Evolutionary conservation across 768 basidiomycete species (phyloP).

Genomic region (Calocybe gangraenosa): DNA sequence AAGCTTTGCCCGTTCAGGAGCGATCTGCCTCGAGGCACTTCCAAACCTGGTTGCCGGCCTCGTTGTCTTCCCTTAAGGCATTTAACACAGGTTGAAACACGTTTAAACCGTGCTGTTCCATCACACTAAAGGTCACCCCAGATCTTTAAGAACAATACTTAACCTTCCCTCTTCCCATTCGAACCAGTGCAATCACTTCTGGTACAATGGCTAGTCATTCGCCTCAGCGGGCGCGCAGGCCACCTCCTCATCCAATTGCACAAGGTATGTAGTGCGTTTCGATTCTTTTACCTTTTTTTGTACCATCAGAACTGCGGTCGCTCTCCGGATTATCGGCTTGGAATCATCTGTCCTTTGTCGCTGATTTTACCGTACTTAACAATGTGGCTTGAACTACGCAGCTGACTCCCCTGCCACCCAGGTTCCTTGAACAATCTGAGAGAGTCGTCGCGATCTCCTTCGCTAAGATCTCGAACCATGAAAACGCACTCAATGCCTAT

Average conservation of each 20-base stretch:
- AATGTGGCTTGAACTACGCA: constrained; percentile 5
- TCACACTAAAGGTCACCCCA: constrained; percentile 27
- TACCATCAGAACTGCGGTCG: constrained; percentile 10
- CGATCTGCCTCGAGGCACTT: constrained; percentile 35
- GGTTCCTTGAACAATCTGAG: constrained; percentile 39
- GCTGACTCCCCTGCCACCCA: constrained; percentile 27
- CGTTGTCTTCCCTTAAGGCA: constrained; percentile 41
- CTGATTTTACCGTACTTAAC: constrained; percentile 4
- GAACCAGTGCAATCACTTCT: constrained; percentile 10
- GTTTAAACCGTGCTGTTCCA: constrained; percentile 61
- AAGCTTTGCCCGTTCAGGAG: constrained; percentile 13
- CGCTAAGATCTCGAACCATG: constrained; percentile 46
- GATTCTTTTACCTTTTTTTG: constrained; percentile 17
- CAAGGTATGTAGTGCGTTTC: constrained; percentile 40
- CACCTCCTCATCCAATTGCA: constrained; percentile 41
- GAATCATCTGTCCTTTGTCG: constrained; percentile 9
- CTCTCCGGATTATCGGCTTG: constrained; percentile 10
- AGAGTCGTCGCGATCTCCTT: constrained; percentile 48
- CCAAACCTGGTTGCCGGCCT: constrained; percentile 57
- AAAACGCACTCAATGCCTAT: constrained; percentile 63
- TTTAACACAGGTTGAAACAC: constrained; percentile 47
- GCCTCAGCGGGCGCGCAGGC: constrained; percentile 54
- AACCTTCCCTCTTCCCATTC: constrained; percentile 22
- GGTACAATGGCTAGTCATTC: constrained; percentile 55
- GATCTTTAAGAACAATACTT: constrained; percentile 19